Percentiles rank a stretch among this genome's conserved stretches.
Conservation (phyloP, 2,329 filamentous ascomycete species). For the Xenosphaeropsis pyriputrescens region DNA sequence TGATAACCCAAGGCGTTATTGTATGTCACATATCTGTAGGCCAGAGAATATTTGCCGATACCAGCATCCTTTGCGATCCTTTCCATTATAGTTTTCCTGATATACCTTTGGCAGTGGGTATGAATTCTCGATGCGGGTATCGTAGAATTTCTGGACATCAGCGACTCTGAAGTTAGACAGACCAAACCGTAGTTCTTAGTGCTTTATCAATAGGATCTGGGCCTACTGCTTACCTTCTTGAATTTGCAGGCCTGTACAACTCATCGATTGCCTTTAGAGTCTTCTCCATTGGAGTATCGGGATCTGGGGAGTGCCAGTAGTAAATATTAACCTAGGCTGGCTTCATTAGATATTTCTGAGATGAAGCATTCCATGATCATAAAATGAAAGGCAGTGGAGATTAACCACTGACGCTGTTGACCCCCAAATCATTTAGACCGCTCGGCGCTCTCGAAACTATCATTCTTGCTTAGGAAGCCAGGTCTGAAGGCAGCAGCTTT, state of each 20-base stretch:
- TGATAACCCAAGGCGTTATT: constrained; percentile 14
- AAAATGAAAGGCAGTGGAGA: not conserved
- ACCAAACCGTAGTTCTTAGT: constrained; percentile 11
- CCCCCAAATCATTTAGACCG: constrained; percentile 9
- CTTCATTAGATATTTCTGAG: too few species aligned
- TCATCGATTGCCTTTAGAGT: constrained; percentile 18
- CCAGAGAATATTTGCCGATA: constrained; percentile 18
- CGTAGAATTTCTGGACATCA: constrained; percentile 16
- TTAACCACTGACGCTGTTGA: constrained; percentile 8
- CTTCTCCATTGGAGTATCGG: constrained; percentile 16
- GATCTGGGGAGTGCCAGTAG: constrained; percentile 21
- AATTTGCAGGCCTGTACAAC: constrained; percentile 18
- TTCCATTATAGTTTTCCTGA: constrained; percentile 19
- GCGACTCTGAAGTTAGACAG: constrained; percentile 18
- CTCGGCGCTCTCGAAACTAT: constrained; percentile 10
- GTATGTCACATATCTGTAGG: constrained; percentile 21
- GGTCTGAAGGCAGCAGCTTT: constrained; percentile 11
- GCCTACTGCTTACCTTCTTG: constrained; percentile 12
- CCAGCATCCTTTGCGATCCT: constrained; percentile 15
- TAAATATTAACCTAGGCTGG: constrained; percentile 12
- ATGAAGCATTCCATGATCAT: too few species aligned
- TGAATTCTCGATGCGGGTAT: constrained; percentile 12
- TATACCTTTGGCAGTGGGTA: constrained; percentile 18
- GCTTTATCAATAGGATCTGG: too few species aligned
- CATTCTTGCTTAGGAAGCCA: constrained; percentile 9